Conservation (phyloP, 2,329 filamentous ascomycete species). For the Blumeria graminis region DNA sequence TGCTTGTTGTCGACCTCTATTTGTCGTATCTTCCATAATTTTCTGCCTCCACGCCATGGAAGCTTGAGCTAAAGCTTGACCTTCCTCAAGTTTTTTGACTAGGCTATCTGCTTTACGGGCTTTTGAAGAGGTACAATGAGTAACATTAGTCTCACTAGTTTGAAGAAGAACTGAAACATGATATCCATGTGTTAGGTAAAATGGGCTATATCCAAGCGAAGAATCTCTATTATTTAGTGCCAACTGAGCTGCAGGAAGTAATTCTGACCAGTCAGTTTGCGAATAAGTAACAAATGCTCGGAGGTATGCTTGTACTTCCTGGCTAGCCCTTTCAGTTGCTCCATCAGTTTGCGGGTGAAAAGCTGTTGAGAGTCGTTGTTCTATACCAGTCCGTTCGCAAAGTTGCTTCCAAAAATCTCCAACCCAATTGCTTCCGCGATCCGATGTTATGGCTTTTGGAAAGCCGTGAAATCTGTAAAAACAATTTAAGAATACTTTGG, state of each 20-base stretch:
- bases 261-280: neutral
- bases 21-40: neutral
- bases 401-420: neutral
- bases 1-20: neutral
- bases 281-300: neutral
- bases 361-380: neutral
- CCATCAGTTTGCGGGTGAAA: neutral
- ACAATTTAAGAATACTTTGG: no score
- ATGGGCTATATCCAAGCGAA: neutral
- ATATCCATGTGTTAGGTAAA: neutral
- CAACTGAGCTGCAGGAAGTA: neutral
- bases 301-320: neutral
- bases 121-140: neutral
- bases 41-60: neutral
- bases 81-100: conserved; percentile 15
- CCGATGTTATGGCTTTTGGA: no score
- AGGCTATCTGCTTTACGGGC: neutral
- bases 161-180: neutral
- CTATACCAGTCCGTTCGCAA: neutral
- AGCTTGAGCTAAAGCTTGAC: neutral
- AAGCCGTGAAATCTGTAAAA: no score
- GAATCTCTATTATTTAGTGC: neutral
- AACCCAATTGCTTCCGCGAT: neutral
- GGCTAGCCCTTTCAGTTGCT: neutral
- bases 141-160: neutral